These are phyloP conservation scores for Cadophora malorum DNA, from an alignment of 2,329 filamentous ascomycete species.

Conservation along the genomic window DNA sequence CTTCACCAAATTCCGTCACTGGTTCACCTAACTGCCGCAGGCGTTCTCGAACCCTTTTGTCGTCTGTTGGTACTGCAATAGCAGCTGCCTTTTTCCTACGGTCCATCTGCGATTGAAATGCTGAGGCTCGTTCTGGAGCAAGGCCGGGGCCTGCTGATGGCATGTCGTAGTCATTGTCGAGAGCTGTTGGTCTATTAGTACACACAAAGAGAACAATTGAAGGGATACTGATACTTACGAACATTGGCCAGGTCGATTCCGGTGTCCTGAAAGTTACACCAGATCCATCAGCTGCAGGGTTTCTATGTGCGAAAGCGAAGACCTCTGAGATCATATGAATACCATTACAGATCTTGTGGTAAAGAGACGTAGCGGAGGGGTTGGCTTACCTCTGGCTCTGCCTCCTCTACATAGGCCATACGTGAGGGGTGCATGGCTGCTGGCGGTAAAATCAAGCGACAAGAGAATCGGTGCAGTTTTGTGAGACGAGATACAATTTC, in stretches of 20 bases:
- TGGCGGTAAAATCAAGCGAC: background rate
- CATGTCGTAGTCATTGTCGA: slow-evolving; percentile 78
- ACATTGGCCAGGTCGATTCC: slow-evolving; percentile 68
- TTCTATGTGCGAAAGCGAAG: slow-evolving; percentile 25
- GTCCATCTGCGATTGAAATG: slow-evolving; percentile 71
- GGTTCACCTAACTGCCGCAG: slow-evolving; percentile 91
- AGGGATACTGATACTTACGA: slow-evolving; percentile 55
- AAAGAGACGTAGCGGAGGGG: slow-evolving; percentile 28
- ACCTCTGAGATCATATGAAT: slow-evolving; percentile 45
- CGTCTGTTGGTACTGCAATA: slow-evolving; percentile 92
- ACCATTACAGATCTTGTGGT: slow-evolving; percentile 38
- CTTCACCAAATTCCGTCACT: slow-evolving; percentile 93
- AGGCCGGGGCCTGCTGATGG: slow-evolving; percentile 43
- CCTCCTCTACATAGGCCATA: slow-evolving; percentile 93
- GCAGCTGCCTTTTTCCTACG: slow-evolving; percentile 88
- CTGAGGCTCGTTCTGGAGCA: slow-evolving; percentile 45
- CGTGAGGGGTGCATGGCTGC: slow-evolving; percentile 77
- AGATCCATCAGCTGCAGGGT: slow-evolving; percentile 39
- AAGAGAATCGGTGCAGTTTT: background rate
- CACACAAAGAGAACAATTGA: slow-evolving; percentile 42
- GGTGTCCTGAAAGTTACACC: slow-evolving; percentile 40
- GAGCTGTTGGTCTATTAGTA: slow-evolving; percentile 50
- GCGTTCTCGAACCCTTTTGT: slow-evolving; percentile 80
- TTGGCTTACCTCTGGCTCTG: slow-evolving; percentile 65
- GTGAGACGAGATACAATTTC: background rate